phyloP scores from a whole-genome alignment of 108 stramenopile species.

The Nannochloropsis oceanica region DNA sequence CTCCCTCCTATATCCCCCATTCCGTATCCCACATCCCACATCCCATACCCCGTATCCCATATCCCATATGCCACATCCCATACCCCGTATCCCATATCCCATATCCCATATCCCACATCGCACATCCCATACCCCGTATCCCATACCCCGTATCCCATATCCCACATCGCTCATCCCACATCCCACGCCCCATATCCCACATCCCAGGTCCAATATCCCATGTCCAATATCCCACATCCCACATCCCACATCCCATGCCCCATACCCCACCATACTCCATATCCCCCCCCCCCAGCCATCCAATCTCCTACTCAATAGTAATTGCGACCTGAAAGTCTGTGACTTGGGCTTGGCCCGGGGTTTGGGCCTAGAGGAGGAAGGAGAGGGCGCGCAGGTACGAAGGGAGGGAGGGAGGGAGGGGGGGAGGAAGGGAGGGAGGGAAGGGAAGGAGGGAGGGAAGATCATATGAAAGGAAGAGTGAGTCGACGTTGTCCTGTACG shows the following conservation, averaged over 20 bases:
- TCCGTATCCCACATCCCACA: too few species aligned
- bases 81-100: too few species aligned
- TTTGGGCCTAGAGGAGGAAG: neutral
- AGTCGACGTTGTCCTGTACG: neutral
- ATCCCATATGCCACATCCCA: too few species aligned
- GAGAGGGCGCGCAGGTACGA: neutral
- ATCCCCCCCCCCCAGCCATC: conserved; percentile 37
- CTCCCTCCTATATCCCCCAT: neutral
- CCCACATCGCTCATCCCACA: too few species aligned
- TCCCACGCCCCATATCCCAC: too few species aligned
- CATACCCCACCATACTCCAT: neutral
- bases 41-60: too few species aligned
- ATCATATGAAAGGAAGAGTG: neutral
- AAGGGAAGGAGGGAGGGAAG: neutral
- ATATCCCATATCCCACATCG: too few species aligned
- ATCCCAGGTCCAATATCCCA: too few species aligned
- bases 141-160: too few species aligned
- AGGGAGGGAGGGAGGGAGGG: neutral
- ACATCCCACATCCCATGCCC: too few species aligned
- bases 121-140: too few species aligned
- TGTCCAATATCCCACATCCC: too few species aligned
- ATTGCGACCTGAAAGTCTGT: conserved; percentile 49
- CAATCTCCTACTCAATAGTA: conserved; percentile 45
- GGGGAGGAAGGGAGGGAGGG: neutral
- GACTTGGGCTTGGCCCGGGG: conserved; percentile 44